Evolutionary conservation across 176 grass and related monocot species (phyloP), one percentile per base, ranked within the genome.

Genomic region (Zea luxurians): DNA sequence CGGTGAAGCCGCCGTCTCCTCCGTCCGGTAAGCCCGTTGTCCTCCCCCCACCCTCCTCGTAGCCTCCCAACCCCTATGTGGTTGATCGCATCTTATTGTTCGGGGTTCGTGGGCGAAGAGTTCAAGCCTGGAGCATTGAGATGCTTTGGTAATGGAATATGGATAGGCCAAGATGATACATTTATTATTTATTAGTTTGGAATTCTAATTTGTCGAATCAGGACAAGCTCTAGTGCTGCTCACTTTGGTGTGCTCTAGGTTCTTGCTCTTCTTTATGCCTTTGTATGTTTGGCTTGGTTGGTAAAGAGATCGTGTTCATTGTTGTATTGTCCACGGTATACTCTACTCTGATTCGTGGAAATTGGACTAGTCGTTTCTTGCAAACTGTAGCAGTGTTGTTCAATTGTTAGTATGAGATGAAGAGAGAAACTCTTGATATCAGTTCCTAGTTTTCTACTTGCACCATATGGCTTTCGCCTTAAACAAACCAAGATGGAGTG

Each of bases 1-100:
- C 62, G 96, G 92, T 5, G 82, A 76, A 9, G 86, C 96, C 16
- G 92, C 85, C 53, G 78, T 94, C 81, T 83, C 96, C 13, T 80
- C 83, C 62, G 68, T 99, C 81, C 93, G 85, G 96, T 98, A 61
- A 83, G 81, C 0, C 52, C 52, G 1, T 48, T 20, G 8, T 46
- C 34, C 61, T 18, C 61, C 63, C 12, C 48, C n/a, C 63, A 16
- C 49, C 84, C 40, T 15, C 35, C 44, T 35, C 53, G 62, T 65
- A 37, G 16, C 16, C 10, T 13, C 7, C 47, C 15, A 37, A 1
- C 13, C 3, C n/a, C 2, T 61, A 6, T 38, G 16, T 70, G 7
- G 12, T 37, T 70, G 10, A 8, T 45, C 44, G 6, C 16, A 6
- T 62, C 11, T 49, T 13, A 7, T 72, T 13, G 41, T 82, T 49